Evolutionary conservation across 2,329 filamentous ascomycete species (phyloP), one percentile per base, ranked within the genome.

Genomic region (Gyromitra esculenta): DNA sequence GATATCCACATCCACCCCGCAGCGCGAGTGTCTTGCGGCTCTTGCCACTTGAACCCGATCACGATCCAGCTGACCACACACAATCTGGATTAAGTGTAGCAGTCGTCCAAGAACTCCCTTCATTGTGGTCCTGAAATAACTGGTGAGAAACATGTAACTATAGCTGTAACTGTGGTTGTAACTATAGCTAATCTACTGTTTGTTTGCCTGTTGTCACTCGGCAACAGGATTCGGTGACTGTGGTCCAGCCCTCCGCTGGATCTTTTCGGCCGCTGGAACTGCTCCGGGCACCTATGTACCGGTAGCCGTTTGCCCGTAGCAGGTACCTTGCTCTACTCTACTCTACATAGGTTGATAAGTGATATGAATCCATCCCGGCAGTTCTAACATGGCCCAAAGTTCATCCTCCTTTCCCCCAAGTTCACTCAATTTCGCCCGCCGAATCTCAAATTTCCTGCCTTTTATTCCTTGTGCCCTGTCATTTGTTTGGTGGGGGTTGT

Each of bases 11-110:
- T 31, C 25, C 25, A 31, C 25, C 21, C 21, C 37, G 62, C 62
- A 48, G 18, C 43, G 35, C 52, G 18, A 25, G 35, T 65, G 43
- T 65, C 62, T 65, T 65, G 62, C 62, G 62, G 62, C 62, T 65
- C 62, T 65, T 65, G 43, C 43, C 62, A 64, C 66, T 37, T 65
- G 45, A 50, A 60, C 21, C 56, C 54, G 66, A 69, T 69, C 43
- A 25, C 21, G 54, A 62, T 41, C 54, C 66, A 69, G 54, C 66
- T 69, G 66, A 69, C 66, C 66, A 52, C 11, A 1, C 21, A 15
- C 52, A 13, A 21, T 39, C 50, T 43, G 43, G 25, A 21, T 52
- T 6, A 18, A 52, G 18, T 52, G 48, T 25, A 52, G 18, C 48
- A 52, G 48, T n/a, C 48, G 48, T 52, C 18, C 7, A n/a, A 52